Conservation (phyloP, 2,329 filamentous ascomycete genomes). For the Xylaria digitata region DNA sequence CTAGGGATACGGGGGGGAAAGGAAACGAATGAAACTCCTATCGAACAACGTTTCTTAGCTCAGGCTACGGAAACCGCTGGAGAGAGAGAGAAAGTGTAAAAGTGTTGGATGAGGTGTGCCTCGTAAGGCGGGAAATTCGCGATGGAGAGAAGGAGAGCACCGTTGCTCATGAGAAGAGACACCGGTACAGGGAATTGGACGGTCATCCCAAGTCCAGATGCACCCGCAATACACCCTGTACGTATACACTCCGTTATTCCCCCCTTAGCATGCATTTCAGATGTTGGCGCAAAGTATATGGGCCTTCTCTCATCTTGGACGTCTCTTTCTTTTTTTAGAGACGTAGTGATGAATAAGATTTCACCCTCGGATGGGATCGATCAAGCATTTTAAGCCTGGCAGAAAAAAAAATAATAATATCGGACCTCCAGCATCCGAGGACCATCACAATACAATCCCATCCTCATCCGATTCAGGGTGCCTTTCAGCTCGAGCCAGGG, state of each 20-base stretch:
- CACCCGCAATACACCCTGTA: slow-evolving; percentile 22
- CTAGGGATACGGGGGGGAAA: background rate
- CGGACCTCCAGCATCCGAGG: background rate
- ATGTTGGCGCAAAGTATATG: background rate
- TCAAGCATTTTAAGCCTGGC: background rate
- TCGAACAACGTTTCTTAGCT: background rate
- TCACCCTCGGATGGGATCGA: background rate
- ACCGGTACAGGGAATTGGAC: slow-evolving; percentile 34
- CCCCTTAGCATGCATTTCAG: background rate
- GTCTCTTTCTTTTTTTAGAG: too few relatives aligned
- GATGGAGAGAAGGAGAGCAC: background rate
- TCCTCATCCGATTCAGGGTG: background rate
- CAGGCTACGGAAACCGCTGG: background rate
- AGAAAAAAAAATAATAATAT: background rate
- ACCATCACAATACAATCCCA: background rate
- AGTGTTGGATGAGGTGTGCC: background rate
- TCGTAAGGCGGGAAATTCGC: background rate
- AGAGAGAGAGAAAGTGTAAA: background rate
- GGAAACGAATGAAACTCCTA: slow-evolving; percentile 7
- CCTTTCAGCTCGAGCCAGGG: background rate
- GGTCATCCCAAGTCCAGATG: slow-evolving; percentile 21
- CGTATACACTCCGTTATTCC: slow-evolving; percentile 3
- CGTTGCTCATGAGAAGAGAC: slow-evolving; percentile 26
- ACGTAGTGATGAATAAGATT: too few relatives aligned
- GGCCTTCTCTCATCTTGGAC: too few relatives aligned